Conservation (phyloP, 371 early-diverging fungal species). For the Rhizomucor pusillus region DNA sequence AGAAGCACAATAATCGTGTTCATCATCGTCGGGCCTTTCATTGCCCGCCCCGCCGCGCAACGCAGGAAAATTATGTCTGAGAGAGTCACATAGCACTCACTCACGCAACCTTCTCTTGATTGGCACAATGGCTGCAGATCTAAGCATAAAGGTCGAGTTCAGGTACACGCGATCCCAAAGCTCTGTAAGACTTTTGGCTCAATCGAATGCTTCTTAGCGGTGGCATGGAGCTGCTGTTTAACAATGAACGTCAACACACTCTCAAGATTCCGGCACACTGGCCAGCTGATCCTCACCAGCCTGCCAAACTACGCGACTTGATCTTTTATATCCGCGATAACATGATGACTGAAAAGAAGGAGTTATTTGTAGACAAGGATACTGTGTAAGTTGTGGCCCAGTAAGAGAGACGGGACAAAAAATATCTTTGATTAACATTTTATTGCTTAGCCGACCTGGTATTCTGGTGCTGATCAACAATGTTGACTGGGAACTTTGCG, state of each 20-base stretch:
- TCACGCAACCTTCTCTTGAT: too few relatives aligned
- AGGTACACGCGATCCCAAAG: not conserved
- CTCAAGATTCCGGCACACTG: conserved; percentile 52
- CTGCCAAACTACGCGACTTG: conserved; percentile 69
- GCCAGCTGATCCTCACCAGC: conserved; percentile 21
- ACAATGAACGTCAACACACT: conserved; percentile 62
- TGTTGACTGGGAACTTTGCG: conserved; percentile 96
- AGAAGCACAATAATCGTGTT: too few relatives aligned
- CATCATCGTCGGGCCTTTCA: too few relatives aligned
- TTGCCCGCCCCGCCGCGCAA: too few relatives aligned
- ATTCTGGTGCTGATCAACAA: conserved; percentile 94
- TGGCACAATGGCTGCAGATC: not conserved
- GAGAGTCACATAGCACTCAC: too few relatives aligned
- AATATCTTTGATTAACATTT: conserved; percentile 1
- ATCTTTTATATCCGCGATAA: conserved; percentile 71
- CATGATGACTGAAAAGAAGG: conserved; percentile 75
- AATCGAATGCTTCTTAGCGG: conserved; percentile 52
- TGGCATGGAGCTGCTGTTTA: conserved; percentile 92
- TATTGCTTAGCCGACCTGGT: conserved; percentile 78
- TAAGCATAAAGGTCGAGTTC: conserved; percentile 7
- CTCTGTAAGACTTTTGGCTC: not conserved
- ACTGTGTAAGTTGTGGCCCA: conserved; percentile 76
- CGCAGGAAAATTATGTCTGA: too few relatives aligned
- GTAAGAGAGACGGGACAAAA: not conserved
- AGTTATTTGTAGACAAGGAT: conserved; percentile 82